Base-by-base conservation (phyloP, 257 asterid genomes). In the Penstemon davidsonii region DNA sequence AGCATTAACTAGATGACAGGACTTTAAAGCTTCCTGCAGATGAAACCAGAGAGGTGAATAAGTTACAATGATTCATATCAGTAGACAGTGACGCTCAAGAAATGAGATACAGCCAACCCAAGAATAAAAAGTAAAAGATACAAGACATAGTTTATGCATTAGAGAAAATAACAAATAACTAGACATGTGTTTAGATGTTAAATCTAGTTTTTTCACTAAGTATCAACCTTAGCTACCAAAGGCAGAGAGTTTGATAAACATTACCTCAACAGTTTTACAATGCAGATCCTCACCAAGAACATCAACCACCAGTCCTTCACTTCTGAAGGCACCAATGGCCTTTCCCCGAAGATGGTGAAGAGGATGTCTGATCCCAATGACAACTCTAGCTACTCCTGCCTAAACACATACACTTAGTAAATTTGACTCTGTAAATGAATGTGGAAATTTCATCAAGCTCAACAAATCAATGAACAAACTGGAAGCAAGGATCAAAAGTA, bases 371-470 rank as follows among this genome's bases (percentile, higher is more conserved):
- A 94, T 88, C 60, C 99, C 99, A 65, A 94, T 72, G 60, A 94
- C 97, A 72, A 94, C 97, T 83, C 97, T 91, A 46, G 71, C 60
- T 66, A 94, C 76, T 67, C 95, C 97, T 76, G 99, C 97, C 99
- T 94, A 81, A 71, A 79, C 25, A 81, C 46, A 71, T 52, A 60
- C 66, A 64, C 60, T 66, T 47, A 33, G 15, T 56, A 73, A 6
- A 36, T 74, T 69, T 43, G 39, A 68, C 59, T 62, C 40, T 59
- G 56, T 64, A 53, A 45, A 53, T 11, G 13, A 70, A 64, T 6
- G 57, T 44, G 52, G 50, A 73, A 44, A 75, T 65, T 54, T 40
- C 11, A 41, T 3, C 52, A 62, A 42, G 50, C 55, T 56, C 43
- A 60, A 57, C 11, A 33, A 18, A 49, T 53, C 45, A 66, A 5